Evolutionary conservation across 1,284 basidiomycete species (phyloP).

Genomic region (Austroboletus novae-zelandiae): DNA sequence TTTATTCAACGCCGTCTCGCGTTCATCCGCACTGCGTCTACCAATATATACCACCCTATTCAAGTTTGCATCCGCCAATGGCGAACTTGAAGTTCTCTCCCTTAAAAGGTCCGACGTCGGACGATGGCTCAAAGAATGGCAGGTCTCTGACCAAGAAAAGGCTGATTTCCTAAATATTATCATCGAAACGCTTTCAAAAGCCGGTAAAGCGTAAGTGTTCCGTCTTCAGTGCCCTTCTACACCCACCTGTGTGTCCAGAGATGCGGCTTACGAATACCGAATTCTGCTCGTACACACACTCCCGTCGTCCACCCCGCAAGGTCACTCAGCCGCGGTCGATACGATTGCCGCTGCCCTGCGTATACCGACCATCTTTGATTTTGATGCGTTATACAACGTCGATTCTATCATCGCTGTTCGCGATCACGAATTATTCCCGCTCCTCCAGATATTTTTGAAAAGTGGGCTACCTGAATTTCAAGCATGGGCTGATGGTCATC

Average conservation of each 20-base stretch:
- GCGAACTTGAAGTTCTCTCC: constrained; percentile 68
- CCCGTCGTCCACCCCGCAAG: constrained; percentile 48
- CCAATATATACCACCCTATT: constrained; percentile 69
- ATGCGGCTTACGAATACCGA: constrained; percentile 61
- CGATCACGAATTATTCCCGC: constrained; percentile 63
- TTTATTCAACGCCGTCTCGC: constrained; percentile 81
- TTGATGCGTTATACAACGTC: constrained; percentile 77
- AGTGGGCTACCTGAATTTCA: constrained; percentile 65
- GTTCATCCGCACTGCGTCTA: constrained; percentile 65
- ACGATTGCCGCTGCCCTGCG: constrained; percentile 68
- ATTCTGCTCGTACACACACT: constrained; percentile 62
- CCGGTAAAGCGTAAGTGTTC: constrained; percentile 53
- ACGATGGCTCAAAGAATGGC: constrained; percentile 79
- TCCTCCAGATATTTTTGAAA: constrained; percentile 72
- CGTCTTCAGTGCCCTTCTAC: background rate
- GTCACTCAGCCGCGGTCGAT: constrained; percentile 56
- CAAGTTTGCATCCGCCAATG: constrained; percentile 59
- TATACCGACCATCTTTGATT: constrained; percentile 71
- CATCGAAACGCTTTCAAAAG: constrained; percentile 59
- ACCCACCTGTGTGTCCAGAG: constrained; percentile 35
- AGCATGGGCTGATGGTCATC: constrained; percentile 59
- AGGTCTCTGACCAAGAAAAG: constrained; percentile 65
- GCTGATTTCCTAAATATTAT: constrained; percentile 68
- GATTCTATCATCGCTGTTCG: constrained; percentile 71
- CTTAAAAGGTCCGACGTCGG: constrained; percentile 64